These are phyloP conservation scores for Malania oleifera DNA, from an alignment of 164 flowering plant genomes.

Conservation along the genomic window DNA sequence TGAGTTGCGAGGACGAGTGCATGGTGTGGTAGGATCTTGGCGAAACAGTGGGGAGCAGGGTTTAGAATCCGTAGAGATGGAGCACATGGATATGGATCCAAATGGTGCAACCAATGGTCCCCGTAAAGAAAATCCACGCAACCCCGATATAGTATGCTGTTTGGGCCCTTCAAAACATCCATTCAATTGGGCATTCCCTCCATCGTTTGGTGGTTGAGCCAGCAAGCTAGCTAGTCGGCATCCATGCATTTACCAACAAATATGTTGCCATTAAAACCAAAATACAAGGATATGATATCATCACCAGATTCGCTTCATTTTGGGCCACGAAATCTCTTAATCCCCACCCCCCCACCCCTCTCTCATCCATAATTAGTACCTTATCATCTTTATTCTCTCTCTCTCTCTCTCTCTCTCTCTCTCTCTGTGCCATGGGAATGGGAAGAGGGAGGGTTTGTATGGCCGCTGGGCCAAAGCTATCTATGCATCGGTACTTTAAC, in stretches of 20 bases:
- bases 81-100: constrained; percentile 10
- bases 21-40: not conserved
- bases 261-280: no score
- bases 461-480: no score
- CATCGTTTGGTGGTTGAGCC: no score
- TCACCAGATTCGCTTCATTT: not conserved
- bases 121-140: not conserved
- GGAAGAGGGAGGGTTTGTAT: no score
- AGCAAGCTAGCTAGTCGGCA: constrained; percentile 6
- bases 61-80: not conserved
- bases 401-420: not conserved
- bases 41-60: not conserved
- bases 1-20: no score
- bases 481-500: no score
- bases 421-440: no score
- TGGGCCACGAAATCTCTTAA: constrained; percentile 11
- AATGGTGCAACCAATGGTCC: constrained; percentile 4
- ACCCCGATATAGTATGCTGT: constrained; percentile 4
- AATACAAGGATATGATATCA: no score
- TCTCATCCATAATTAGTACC: not conserved
- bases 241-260: constrained; percentile 2
- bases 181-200: no score
- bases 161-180: not conserved
- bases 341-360: not conserved
- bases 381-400: not conserved